Conservation (phyloP, 352 stramenopile species). For the Pythium diclinum region DNA sequence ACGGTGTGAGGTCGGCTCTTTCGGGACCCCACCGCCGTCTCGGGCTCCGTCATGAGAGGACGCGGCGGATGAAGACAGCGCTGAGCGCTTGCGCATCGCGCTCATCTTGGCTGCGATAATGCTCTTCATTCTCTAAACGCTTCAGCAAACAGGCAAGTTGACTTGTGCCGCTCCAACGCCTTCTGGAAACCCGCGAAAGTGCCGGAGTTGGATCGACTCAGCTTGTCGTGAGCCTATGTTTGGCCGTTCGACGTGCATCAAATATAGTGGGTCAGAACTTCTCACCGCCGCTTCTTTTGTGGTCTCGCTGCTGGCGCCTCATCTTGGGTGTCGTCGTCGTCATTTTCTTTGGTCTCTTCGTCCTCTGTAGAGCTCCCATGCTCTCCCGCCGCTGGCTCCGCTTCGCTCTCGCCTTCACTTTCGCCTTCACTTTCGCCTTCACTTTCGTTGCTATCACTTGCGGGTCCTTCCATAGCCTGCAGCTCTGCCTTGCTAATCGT, state of each 20-base stretch:
- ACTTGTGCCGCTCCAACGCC: not conserved
- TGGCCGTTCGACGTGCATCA: not conserved
- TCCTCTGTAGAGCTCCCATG: constrained; percentile 5
- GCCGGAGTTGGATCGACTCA: not conserved
- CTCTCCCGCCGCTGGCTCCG: not conserved
- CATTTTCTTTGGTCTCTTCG: constrained; percentile 1
- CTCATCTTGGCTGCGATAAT: constrained; percentile 28
- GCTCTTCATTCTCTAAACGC: constrained; percentile 20
- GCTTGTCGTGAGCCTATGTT: constrained; percentile 4
- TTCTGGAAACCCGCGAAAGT: not conserved
- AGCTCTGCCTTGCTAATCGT: constrained; percentile 49
- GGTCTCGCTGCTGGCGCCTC: not conserved
- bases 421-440: constrained; percentile 14
- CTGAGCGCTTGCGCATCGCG: constrained; percentile 25
- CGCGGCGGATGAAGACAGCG: constrained; percentile 18
- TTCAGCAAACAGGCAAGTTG: not conserved
- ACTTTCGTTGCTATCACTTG: constrained; percentile 22
- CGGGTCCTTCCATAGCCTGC: constrained; percentile 27
- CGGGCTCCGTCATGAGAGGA: not conserved
- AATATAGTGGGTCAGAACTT: constrained; percentile 10
- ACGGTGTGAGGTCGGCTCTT: constrained; percentile 39
- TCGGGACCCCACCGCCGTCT: constrained; percentile 5
- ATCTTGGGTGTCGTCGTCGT: not conserved
- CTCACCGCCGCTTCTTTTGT: constrained; percentile 19
- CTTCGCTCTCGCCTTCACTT: constrained; percentile 14